phyloP scores from a whole-genome alignment of 2,329 filamentous ascomycete species.

The Trichoderma lentiforme region DNA sequence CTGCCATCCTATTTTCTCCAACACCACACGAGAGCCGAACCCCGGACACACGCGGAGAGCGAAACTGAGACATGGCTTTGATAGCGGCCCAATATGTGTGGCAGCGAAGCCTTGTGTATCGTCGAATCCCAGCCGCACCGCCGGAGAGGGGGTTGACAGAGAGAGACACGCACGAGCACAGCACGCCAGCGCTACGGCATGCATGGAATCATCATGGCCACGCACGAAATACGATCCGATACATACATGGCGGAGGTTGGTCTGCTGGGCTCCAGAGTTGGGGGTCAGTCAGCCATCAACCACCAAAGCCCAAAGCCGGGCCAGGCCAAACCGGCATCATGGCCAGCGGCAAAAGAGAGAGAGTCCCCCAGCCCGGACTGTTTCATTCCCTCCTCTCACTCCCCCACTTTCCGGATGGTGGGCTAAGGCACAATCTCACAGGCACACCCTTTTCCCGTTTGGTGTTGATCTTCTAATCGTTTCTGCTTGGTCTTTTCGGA shows the following conservation, averaged over 20 bases:
- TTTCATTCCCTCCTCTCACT: not conserved
- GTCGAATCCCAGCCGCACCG: slow-evolving; percentile 7
- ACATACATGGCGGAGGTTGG: not conserved
- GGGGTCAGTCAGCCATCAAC: slow-evolving; percentile 1
- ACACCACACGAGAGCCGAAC: not conserved
- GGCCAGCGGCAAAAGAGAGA: not conserved
- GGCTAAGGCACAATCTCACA: not conserved
- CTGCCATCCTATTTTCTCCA: not conserved
- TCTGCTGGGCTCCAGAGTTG: slow-evolving; percentile 7
- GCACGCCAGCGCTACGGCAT: slow-evolving; percentile 9
- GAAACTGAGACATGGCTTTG: not conserved
- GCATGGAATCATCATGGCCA: slow-evolving; percentile 12
- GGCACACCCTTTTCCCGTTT: not conserved
- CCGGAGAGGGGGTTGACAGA: not conserved
- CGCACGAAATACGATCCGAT: slow-evolving; percentile 2
- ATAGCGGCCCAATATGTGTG: slow-evolving; percentile 5
- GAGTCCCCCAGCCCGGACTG: not conserved
- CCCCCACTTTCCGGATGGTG: not conserved
- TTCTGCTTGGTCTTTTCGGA: not conserved
- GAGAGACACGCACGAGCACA: not conserved
- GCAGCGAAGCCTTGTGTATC: slow-evolving; percentile 1
- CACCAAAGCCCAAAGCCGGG: slow-evolving; percentile 1
- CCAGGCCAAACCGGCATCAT: slow-evolving; percentile 1
- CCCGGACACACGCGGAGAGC: not conserved
- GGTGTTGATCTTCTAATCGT: not conserved